These are phyloP conservation scores for Letharia lupina DNA, from an alignment of 495 filamentous ascomycete genomes.

Conservation along the genomic window DNA sequence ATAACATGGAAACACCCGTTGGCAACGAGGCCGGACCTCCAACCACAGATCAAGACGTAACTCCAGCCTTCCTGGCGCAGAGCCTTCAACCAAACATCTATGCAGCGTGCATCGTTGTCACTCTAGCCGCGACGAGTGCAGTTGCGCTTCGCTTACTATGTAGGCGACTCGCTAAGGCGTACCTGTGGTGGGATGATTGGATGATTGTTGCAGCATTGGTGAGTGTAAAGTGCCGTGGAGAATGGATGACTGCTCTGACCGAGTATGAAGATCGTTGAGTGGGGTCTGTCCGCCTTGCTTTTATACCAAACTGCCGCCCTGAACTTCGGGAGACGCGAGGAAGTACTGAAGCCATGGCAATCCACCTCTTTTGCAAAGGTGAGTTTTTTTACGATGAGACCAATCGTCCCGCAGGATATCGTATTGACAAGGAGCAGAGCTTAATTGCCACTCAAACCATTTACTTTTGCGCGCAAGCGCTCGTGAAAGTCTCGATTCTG, in stretches of 20 bases:
- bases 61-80: slow-evolving; percentile 7
- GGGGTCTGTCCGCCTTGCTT: slow-evolving; percentile 15
- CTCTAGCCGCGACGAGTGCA: slow-evolving; percentile 32
- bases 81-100: slow-evolving; percentile 8
- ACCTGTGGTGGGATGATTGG: slow-evolving; percentile 38
- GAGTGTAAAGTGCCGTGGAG: background rate
- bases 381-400: background rate
- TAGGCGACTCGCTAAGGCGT: slow-evolving; percentile 27
- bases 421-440: slow-evolving; percentile 26
- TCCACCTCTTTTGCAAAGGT: background rate
- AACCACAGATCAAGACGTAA: background rate
- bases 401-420: too few species aligned
- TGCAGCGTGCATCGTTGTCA: slow-evolving; percentile 7
- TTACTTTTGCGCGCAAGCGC: slow-evolving; percentile 37
- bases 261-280: slow-evolving; percentile 16
- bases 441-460: slow-evolving; percentile 41
- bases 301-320: slow-evolving; percentile 9
- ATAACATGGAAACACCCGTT: background rate
- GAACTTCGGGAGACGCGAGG: slow-evolving; percentile 25
- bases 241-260: background rate
- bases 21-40: slow-evolving; percentile 1
- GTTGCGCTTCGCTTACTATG: slow-evolving; percentile 30
- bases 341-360: slow-evolving; percentile 34
- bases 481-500: slow-evolving; percentile 39
- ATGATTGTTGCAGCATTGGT: slow-evolving; percentile 29